phyloP scores from a whole-genome alignment of 257 asterid genomes.

The Paulownia fortunei region DNA sequence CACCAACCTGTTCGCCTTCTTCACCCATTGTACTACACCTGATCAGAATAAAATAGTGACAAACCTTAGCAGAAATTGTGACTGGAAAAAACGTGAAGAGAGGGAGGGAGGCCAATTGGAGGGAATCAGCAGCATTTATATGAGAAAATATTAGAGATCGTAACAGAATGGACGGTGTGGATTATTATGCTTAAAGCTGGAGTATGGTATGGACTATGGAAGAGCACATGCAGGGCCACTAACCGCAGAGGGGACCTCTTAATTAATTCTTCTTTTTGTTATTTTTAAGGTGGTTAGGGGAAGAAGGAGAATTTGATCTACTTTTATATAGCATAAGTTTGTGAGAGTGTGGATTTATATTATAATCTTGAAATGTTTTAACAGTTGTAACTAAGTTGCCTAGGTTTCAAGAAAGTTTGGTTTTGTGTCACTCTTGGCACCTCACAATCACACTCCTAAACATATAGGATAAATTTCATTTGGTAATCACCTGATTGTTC shows the following conservation, averaged over 20 bases:
- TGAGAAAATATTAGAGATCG: slow-evolving; percentile 28
- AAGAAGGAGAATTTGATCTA: background rate
- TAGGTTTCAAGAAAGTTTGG: slow-evolving; percentile 39
- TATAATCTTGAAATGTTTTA: no score
- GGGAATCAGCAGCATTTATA: slow-evolving; percentile 50
- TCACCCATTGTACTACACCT: slow-evolving; percentile 58
- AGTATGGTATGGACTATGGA: slow-evolving; percentile 64
- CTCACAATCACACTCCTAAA: slow-evolving; percentile 46
- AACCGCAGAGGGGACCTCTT: slow-evolving; percentile 36
- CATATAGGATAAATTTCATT: background rate
- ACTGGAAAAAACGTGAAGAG: slow-evolving; percentile 20
- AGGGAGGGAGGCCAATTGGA: slow-evolving; percentile 32
- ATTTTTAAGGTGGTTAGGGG: background rate
- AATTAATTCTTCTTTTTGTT: background rate
- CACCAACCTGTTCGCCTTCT: slow-evolving; percentile 62
- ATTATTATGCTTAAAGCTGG: slow-evolving; percentile 55
- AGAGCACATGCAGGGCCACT: slow-evolving; percentile 81
- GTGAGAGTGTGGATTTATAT: background rate
- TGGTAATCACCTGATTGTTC: no score
- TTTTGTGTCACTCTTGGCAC: slow-evolving; percentile 38
- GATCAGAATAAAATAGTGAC: background rate
- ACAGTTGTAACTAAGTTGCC: no score
- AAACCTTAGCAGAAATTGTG: slow-evolving; percentile 26
- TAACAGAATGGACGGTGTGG: slow-evolving; percentile 68
- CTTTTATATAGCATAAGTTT: background rate